Evolutionary conservation across 345 rosid genomes (phyloP).

Genomic region (Dovyalis caffra): DNA sequence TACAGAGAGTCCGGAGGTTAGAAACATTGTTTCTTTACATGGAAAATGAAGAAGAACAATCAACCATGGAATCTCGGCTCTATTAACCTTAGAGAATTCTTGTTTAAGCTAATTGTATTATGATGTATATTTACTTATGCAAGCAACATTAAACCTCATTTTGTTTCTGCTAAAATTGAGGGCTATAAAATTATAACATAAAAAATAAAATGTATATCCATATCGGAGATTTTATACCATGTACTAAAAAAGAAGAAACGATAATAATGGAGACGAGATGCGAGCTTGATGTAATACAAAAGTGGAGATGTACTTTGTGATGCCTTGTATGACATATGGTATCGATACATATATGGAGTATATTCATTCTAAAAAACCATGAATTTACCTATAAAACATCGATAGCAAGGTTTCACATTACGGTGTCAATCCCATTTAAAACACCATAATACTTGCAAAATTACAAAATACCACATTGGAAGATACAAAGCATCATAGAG

Average conservation of each 20-base stretch:
- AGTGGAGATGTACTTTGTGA: constrained; percentile 38
- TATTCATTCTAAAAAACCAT: constrained; percentile 23
- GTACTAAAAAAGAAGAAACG: constrained; percentile 41
- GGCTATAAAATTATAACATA: not conserved
- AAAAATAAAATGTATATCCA: not conserved
- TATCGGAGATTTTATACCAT: constrained; percentile 15
- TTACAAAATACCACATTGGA: not conserved
- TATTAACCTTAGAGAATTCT: constrained; percentile 33
- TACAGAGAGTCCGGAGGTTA: too few relatives aligned
- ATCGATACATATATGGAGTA: constrained; percentile 21
- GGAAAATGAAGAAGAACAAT: constrained; percentile 37
- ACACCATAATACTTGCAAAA: constrained; percentile 50
- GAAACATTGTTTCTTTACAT: too few relatives aligned
- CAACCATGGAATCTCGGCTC: constrained; percentile 41
- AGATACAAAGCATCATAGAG: not conserved
- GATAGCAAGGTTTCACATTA: constrained; percentile 51
- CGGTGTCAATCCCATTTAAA: constrained; percentile 53
- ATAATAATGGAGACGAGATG: constrained; percentile 35
- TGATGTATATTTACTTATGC: constrained; percentile 34
- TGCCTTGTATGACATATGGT: constrained; percentile 29
- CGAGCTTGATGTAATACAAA: constrained; percentile 39
- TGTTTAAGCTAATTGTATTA: constrained; percentile 32
- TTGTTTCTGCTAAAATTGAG: not conserved
- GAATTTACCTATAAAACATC: constrained; percentile 32
- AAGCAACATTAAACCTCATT: not conserved